Conservation (phyloP, 179 eudicot genomes). For the Beta macrorhiza region DNA sequence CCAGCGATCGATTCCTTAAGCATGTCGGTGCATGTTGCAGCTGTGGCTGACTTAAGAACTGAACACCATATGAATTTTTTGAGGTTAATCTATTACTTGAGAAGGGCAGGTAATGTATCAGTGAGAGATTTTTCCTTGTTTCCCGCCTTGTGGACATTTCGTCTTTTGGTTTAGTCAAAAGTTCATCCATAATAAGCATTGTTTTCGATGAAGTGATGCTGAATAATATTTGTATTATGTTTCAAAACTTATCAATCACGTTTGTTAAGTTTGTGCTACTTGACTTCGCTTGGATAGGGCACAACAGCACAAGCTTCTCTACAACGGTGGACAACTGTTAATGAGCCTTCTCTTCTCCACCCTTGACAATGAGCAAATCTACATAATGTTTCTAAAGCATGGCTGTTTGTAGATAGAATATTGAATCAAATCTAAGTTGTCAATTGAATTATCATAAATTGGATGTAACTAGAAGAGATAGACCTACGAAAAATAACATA, state of each 20-base stretch:
- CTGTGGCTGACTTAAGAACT: slow-evolving; percentile 10
- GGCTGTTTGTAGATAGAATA: too few species aligned
- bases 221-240: slow-evolving; percentile 17
- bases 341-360: too few species aligned
- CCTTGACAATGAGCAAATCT: too few species aligned
- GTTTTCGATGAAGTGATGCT: slow-evolving; percentile 17
- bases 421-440: too few species aligned
- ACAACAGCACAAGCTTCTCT: background rate
- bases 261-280: background rate
- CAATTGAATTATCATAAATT: too few species aligned
- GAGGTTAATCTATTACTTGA: slow-evolving; percentile 5
- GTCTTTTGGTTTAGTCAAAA: slow-evolving; percentile 3
- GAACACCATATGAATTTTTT: slow-evolving; percentile 11
- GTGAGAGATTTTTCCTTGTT: slow-evolving; percentile 1
- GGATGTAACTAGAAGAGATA: too few species aligned
- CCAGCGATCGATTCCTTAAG: slow-evolving; percentile 60
- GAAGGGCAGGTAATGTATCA: slow-evolving; percentile 6
- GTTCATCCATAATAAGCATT: slow-evolving; percentile 17
- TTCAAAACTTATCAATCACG: background rate
- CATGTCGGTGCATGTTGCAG: slow-evolving; percentile 4
- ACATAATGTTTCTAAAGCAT: too few species aligned
- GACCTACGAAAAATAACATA: too few species aligned
- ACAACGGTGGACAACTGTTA: too few species aligned
- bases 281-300: background rate
- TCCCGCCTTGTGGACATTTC: slow-evolving; percentile 9